Evolutionary conservation across 768 basidiomycete genomes (phyloP).

Genomic region (Tubosaeta sp.): DNA sequence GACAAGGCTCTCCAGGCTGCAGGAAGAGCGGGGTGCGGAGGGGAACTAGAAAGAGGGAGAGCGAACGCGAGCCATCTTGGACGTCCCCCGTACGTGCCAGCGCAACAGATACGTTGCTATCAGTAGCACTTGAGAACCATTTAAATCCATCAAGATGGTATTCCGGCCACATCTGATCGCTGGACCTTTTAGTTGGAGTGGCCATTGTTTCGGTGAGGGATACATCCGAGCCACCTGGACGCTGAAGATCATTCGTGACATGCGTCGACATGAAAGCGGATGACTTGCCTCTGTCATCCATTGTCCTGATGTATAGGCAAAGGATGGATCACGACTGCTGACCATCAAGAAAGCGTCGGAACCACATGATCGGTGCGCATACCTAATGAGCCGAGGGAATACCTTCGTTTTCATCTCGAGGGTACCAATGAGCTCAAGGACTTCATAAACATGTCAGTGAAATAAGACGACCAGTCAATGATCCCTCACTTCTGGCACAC

Average conservation of each 20-base stretch:
- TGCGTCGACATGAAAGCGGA: not conserved
- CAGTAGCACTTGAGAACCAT: too few species aligned
- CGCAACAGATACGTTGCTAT: too few species aligned
- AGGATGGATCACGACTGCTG: conserved; percentile 53
- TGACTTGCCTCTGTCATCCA: conserved; percentile 74
- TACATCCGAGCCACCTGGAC: conserved; percentile 69
- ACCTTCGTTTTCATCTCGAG: conserved; percentile 50
- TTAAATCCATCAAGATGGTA: conserved; percentile 60
- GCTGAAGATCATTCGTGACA: conserved; percentile 26
- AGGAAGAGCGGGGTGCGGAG: too few species aligned
- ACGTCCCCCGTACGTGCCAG: too few species aligned
- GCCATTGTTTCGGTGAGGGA: conserved; percentile 67
- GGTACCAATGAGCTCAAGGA: conserved; percentile 56
- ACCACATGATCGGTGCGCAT: not conserved
- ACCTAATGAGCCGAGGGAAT: conserved; percentile 56
- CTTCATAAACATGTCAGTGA: conserved; percentile 22
- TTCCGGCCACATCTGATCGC: conserved; percentile 41
- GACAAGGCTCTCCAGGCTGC: too few species aligned
- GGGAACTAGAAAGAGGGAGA: too few species aligned
- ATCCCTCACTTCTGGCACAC: conserved; percentile 44
- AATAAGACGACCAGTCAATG: not conserved
- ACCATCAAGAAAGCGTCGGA: not conserved
- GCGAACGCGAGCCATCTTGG: too few species aligned
- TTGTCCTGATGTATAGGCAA: conserved; percentile 71
- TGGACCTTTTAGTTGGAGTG: conserved; percentile 16